Evolutionary conservation across 305 asterid species (phyloP).

Genomic region (Fraxinus angustifolia): DNA sequence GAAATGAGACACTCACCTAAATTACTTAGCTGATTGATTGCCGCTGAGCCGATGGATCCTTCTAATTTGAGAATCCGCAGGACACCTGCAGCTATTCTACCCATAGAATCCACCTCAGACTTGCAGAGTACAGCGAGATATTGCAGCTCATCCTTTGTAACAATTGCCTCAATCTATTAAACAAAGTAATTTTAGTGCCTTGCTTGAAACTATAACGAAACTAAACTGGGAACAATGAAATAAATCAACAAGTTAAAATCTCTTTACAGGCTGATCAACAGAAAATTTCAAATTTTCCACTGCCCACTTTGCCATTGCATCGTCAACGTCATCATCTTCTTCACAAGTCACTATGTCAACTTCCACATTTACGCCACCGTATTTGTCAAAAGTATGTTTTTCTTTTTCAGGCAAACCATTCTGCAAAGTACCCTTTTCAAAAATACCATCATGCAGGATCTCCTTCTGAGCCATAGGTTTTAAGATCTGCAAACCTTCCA

Average conservation of each 20-base stretch:
- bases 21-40: constrained; percentile 81
- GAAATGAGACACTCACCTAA: constrained; percentile 49
- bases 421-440: constrained; percentile 34
- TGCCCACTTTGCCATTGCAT: constrained; percentile 51
- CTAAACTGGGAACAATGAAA: constrained; percentile 11
- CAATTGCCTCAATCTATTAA: constrained; percentile 80
- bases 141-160: constrained; percentile 85
- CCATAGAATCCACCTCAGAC: constrained; percentile 88
- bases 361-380: constrained; percentile 61
- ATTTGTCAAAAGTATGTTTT: constrained; percentile 40
- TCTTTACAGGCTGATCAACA: constrained; percentile 77
- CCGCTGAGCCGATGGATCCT: constrained; percentile 72
- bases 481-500: constrained; percentile 80
- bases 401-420: constrained; percentile 47
- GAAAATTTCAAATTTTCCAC: constrained; percentile 83
- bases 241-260: constrained; percentile 1
- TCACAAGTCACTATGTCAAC: constrained; percentile 67
- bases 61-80: constrained; percentile 87
- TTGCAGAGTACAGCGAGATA: constrained; percentile 63
- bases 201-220: constrained; percentile 7
- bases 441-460: constrained; percentile 34
- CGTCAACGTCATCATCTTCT: constrained; percentile 39
- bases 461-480: constrained; percentile 58
- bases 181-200: constrained; percentile 7
- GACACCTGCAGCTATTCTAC: constrained; percentile 87